phyloP scores from a whole-genome alignment of 495 filamentous ascomycete genomes.

The Penicillium diatomitis region DNA sequence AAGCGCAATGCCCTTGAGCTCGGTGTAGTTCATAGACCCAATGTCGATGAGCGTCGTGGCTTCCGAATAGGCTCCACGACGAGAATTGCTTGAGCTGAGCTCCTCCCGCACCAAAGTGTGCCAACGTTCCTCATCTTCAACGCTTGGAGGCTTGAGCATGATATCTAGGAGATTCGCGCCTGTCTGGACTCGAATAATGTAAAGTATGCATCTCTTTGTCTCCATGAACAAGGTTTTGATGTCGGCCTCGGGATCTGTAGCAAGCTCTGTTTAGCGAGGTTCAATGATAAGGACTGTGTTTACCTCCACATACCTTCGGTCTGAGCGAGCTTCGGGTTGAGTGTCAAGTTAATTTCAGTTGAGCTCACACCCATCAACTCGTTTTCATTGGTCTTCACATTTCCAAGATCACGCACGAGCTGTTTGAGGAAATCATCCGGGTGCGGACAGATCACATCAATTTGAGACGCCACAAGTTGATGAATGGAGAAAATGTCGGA shows the following conservation, averaged over 20 bases:
- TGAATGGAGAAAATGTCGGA: conserved; percentile 95
- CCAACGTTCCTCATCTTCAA: conserved; percentile 88
- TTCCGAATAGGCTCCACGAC: conserved; percentile 82
- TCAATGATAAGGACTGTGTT: background rate
- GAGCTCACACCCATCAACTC: conserved; percentile 82
- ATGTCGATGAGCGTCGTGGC: conserved; percentile 79
- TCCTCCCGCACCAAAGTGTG: conserved; percentile 75
- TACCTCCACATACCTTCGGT: conserved; percentile 49
- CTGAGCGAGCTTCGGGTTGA: conserved; percentile 86
- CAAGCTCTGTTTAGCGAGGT: conserved; percentile 1
- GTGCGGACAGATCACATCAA: conserved; percentile 62
- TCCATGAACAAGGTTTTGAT: conserved; percentile 92
- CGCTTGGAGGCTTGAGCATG: conserved; percentile 76
- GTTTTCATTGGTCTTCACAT: conserved; percentile 88
- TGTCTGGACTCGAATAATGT: conserved; percentile 93
- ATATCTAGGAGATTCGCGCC: conserved; percentile 91
- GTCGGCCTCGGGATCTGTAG: conserved; percentile 72
- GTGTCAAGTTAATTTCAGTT: conserved; percentile 82
- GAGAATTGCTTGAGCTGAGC: conserved; percentile 55
- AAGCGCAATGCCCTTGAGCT: conserved; percentile 84
- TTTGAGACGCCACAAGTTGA: conserved; percentile 70
- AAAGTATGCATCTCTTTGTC: conserved; percentile 93
- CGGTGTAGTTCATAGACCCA: conserved; percentile 78
- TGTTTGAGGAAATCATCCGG: conserved; percentile 86
- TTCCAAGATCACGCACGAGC: conserved; percentile 85